Base-by-base conservation (phyloP, 2,329 filamentous ascomycete genomes). In the Clarireedia monteithiana region DNA sequence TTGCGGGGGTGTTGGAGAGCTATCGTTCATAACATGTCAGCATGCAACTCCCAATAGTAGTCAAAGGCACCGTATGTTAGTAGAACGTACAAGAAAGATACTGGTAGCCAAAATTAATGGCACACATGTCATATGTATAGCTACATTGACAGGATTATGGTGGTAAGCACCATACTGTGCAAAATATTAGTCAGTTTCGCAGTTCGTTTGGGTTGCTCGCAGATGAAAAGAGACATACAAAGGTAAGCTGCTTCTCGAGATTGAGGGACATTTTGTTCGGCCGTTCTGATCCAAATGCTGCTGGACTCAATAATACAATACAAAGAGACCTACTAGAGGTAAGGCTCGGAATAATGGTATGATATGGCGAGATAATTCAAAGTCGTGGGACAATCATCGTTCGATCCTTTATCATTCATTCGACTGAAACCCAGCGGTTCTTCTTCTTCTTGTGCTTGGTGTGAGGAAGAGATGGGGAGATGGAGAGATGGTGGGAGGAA, bases 161-260 rank as follows among this genome's bases (percentile, higher is more conserved):
- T 94, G 89, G 69, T 94, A 92, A 58, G 87, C 81, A 70, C 88
- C 89, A 75, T 94, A 94, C 89, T 94, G 63, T 56, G 63, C 45
- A 38, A 12, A 26, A 51, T 7, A 34, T 64, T 50, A 64, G 63
- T 48, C 15, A 6, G 1, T 42, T 20, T 42, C 17, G 15, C 17
- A 42, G n/a, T 50, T 40, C 17, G 45, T 40, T 30, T 44, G 24
- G 23, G 14, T 15, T 24, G 17, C 38, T 17, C 49, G 45, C 42
- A 15, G 48, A 38, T 48, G 17, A n/a, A 15, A 50, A 57, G 55
- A 46, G 46, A 72, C 86, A 71, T 82, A 94, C 89, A 74, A 91
- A 91, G 72, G 82, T 83, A 66, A 94, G 78, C 69, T 92, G 89
- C 70, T 84, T 87, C 75, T 94, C 89, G 52, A 94, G 79, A 67